A percentile compares a stretch with the other conserved stretches of the same genome.
phyloP scores from a whole-genome alignment of 2,329 filamentous ascomycete genomes.

The Colletotrichum tropicicola region DNA sequence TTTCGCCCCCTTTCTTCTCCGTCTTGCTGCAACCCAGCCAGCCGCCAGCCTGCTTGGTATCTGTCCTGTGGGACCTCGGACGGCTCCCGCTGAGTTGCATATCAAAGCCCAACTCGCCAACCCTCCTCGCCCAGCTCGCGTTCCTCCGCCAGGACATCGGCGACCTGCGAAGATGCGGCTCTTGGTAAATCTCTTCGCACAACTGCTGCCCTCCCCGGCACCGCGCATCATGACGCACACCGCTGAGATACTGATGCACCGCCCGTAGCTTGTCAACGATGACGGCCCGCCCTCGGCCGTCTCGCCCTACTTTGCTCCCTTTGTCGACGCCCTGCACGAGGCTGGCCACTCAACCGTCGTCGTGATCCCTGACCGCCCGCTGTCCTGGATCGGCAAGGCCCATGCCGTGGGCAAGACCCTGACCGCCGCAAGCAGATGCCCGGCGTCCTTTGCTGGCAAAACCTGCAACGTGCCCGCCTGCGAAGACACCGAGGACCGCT shows the following conservation, averaged over 20 bases:
- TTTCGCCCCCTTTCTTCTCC: background rate
- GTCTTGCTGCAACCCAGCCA: constrained; percentile 1
- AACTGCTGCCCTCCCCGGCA: background rate
- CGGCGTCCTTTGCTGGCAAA: constrained; percentile 12
- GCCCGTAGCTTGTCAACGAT: constrained; percentile 55
- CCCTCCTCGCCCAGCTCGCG: background rate
- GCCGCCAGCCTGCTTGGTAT: background rate
- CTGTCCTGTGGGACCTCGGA: too few species aligned
- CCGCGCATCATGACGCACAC: background rate
- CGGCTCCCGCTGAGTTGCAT: background rate
- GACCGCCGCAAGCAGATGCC: constrained; percentile 38
- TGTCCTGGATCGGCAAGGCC: constrained; percentile 82
- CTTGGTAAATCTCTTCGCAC: constrained; percentile 20
- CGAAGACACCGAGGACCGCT: constrained; percentile 50
- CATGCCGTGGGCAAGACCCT: constrained; percentile 75
- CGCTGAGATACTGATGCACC: constrained; percentile 14
- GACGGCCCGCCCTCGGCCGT: constrained; percentile 68
- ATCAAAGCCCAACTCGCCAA: background rate
- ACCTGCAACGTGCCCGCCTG: constrained; percentile 43
- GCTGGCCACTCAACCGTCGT: constrained; percentile 76
- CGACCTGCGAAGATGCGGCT: constrained; percentile 27
- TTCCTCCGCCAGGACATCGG: background rate
- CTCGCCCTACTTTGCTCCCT: constrained; percentile 67
- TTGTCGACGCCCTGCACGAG: constrained; percentile 59
- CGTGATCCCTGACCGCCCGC: constrained; percentile 73